Evolutionary conservation across 2,329 filamentous ascomycete species (phyloP), one percentile per base, ranked within the genome.

Genomic region (Aspergillus vadensis): DNA sequence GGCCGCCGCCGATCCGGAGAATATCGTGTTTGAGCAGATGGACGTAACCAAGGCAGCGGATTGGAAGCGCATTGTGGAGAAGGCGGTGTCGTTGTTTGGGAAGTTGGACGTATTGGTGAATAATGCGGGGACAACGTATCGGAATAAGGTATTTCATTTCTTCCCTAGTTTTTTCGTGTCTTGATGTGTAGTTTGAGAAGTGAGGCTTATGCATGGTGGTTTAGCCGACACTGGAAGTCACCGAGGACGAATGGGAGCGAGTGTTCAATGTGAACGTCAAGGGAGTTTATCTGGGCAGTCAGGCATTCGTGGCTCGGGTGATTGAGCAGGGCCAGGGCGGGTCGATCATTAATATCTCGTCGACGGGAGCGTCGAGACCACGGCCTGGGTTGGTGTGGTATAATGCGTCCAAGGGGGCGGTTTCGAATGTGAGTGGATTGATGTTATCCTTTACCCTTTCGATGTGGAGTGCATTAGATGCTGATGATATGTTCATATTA

Each of bases 191-290:
- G 23, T 23, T 1, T 23, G 23, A 23, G 23, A n/a, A 3, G 10
- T 32, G 21, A 19, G 63, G 27, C 50, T 53, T 43, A 19, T 23
- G 5, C 4, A 12, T 39, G 23, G 30, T 36, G 14, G 30, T 2
- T 5, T 9, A 79, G 72, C 76, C 77, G 0, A 78, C 78, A 2
- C 56, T 67, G 5, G 76, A 78, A 43, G 77, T 80, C 15, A 79
- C 78, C 3, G 73, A 79, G 15, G 74, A 69, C 7, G 78, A 81
- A 56, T 81, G 76, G 70, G 75, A 80, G 59, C 73, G 71, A 3
- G 77, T 79, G 43, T 78, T 80, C 61, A 72, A 74, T 25, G 77
- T 80, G 48, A 81, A 81, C 43, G 76, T 80, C 32, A 79, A 78
- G 66, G 73, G 74, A 47, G 76, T 80, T 49, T 80, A 73, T 62